A percentile compares a stretch with the other conserved stretches of the same genome.
These are phyloP conservation scores for Alternaria gaisen DNA, from an alignment of 2,329 filamentous ascomycete genomes.

Conservation along the genomic window DNA sequence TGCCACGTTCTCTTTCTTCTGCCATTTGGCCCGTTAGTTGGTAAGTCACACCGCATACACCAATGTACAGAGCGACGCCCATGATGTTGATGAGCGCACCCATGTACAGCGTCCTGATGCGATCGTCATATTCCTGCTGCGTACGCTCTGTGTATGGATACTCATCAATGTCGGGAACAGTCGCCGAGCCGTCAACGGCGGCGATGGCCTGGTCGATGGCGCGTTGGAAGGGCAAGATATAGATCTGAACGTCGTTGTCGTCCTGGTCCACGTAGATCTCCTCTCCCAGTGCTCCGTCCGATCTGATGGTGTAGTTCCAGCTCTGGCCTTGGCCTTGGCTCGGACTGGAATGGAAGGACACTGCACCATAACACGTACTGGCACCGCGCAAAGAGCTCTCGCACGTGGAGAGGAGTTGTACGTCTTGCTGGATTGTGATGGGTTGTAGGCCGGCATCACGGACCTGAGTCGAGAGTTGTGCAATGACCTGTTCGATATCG, in stretches of 20 bases:
- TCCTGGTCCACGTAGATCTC: conserved; percentile 70
- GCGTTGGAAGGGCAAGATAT: conserved; percentile 79
- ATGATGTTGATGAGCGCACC: conserved; percentile 77
- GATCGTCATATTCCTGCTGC: conserved; percentile 69
- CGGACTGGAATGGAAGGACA: conserved; percentile 79
- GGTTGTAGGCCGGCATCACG: conserved; percentile 64
- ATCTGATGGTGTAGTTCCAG: conserved; percentile 89
- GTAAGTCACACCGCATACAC: conserved; percentile 82
- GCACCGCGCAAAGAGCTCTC: conserved; percentile 66
- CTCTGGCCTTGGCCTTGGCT: conserved; percentile 69
- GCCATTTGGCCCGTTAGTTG: conserved; percentile 88
- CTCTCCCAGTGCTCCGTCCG: conserved; percentile 74
- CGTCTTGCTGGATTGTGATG: conserved; percentile 62
- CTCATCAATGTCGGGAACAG: conserved; percentile 61
- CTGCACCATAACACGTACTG: conserved; percentile 75
- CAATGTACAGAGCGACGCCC: conserved; percentile 80
- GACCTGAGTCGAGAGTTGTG: conserved; percentile 67
- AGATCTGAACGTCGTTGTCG: conserved; percentile 79
- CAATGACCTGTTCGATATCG: conserved; percentile 76
- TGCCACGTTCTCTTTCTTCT: conserved; percentile 83
- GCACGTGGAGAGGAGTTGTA: conserved; percentile 70
- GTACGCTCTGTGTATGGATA: conserved; percentile 81
- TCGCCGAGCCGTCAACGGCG: conserved; percentile 57
- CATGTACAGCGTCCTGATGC: conserved; percentile 76
- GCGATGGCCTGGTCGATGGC: conserved; percentile 80